These are phyloP conservation scores for Eutreptiella sp. DNA, from an alignment of 208 protist genomes.

Conservation along the genomic window DNA sequence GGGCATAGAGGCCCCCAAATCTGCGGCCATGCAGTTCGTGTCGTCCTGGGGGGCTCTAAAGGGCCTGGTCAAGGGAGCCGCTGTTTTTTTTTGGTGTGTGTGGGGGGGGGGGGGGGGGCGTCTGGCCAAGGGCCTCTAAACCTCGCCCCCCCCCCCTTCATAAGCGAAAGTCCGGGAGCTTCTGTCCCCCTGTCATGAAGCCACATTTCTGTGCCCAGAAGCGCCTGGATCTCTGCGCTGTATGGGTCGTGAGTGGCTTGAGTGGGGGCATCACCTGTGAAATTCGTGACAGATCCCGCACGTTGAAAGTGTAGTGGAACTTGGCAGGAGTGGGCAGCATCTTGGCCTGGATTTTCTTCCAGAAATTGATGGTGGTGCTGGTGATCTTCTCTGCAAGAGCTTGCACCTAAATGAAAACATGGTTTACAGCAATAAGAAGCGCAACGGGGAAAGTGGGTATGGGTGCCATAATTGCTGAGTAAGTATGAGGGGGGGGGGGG, in stretches of 20 bases:
- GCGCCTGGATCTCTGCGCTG: slow-evolving; percentile 66
- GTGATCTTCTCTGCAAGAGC: slow-evolving; percentile 68
- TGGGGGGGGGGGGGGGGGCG: too few relatives aligned
- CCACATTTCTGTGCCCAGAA: too few relatives aligned
- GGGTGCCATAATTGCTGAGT: background rate
- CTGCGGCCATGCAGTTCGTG: too few relatives aligned
- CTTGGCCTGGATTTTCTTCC: slow-evolving; percentile 71
- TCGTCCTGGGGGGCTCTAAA: too few relatives aligned
- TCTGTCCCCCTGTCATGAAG: too few relatives aligned
- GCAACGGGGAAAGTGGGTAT: background rate
- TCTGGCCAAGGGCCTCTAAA: too few relatives aligned
- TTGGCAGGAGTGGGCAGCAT: slow-evolving; percentile 95
- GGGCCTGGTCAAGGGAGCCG: too few relatives aligned
- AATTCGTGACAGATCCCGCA: slow-evolving; percentile 91
- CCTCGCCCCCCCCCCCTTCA: too few relatives aligned
- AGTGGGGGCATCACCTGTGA: slow-evolving; percentile 88
- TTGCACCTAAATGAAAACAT: background rate
- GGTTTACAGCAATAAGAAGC: background rate
- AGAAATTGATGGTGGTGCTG: slow-evolving; percentile 83
- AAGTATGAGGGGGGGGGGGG: background rate
- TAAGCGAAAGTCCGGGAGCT: too few relatives aligned
- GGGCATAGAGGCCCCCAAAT: too few relatives aligned
- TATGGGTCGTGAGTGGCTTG: slow-evolving; percentile 72
- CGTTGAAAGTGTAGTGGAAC: slow-evolving; percentile 98
- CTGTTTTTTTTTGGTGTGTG: too few relatives aligned